Evolutionary conservation across 2,329 filamentous ascomycete genomes (phyloP), one percentile per base, ranked within the genome.

Genomic region (Hymenoscyphus fraxineus): DNA sequence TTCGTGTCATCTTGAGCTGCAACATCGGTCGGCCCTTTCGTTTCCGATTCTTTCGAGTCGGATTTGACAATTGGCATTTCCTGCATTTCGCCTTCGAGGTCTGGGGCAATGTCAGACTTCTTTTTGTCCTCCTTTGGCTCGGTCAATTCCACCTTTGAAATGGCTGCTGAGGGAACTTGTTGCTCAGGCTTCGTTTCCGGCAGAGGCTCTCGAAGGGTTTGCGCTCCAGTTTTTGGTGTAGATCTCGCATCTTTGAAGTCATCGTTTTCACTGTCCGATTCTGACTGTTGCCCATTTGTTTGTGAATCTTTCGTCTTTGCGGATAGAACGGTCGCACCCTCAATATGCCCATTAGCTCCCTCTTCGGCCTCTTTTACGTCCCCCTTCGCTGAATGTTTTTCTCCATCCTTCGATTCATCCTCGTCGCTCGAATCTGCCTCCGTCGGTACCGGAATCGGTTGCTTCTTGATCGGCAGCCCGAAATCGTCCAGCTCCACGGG

Each of bases 401-500:
- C 38, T 51, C 47, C 58, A 40, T 61, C 51, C 57, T 51, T 57
- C 32, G 38, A 3, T 35, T 56, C 40, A 51, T 51, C 63, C 7
- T 63, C 58, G 59, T 72, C 68, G 58, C 60, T 66, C 44, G 40
- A 63, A 41, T 69, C 66, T n/a, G 59, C 55, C 58, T 64, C 65
- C 67, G 69, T 64, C 40, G 67, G 62, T 54, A 65, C 60, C 22
- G 78, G 75, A 62, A 74, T 77, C 71, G 76, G 71, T 71, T 75
- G 81, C 70, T 81, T 84, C 74, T 80, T 81, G 67, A 89, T 82
- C 19, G 88, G 88, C 68, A 92, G 78, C 60, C 89, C 89, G 74
- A 91, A 92, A 69, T 92, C 89, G 75, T 92, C 89, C 65, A 87
- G 78, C 72, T 88, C 85, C 59, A 47, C 54, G 40, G 61, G 60